A percentile compares a stretch with the other conserved stretches of the same genome.
Conservation (phyloP, 306 rosid species). For the Gastrolobium villosum region DNA sequence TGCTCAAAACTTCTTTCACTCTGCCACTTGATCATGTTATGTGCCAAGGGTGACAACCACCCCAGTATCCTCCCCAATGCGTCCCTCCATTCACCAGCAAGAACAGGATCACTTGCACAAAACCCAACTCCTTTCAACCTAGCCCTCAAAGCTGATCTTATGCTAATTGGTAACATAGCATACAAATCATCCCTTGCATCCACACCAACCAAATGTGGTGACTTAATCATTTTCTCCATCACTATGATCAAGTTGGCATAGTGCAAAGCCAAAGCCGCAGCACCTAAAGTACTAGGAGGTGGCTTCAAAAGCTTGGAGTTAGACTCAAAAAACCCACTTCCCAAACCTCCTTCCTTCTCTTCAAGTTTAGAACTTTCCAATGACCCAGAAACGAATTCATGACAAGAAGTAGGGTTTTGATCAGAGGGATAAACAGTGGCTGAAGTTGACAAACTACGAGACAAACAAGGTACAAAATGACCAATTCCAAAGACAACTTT, state of each 20-base stretch:
- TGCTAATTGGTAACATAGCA: conserved; percentile 74
- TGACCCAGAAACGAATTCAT: conserved; percentile 62
- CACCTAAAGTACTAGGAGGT: conserved; percentile 70
- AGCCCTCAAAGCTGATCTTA: conserved; percentile 62
- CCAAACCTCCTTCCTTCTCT: conserved; percentile 17
- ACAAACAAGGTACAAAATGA: conserved; percentile 55
- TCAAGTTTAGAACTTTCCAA: conserved; percentile 44
- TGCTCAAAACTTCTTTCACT: conserved; percentile 97
- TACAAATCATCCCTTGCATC: conserved; percentile 94
- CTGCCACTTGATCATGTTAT: conserved; percentile 98
- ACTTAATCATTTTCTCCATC: conserved; percentile 95
- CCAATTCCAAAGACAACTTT: conserved; percentile 82
- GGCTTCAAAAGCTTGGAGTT: conserved; percentile 70
- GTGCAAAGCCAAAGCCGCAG: conserved; percentile 80
- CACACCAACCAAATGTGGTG: conserved; percentile 84
- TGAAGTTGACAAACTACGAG: conserved; percentile 74
- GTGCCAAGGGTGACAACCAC: conserved; percentile 96
- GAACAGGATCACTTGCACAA: conserved; percentile 77
- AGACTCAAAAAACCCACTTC: conserved; percentile 68
- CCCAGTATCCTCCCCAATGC: conserved; percentile 83
- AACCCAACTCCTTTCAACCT: conserved; percentile 85
- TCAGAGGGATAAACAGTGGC: conserved; percentile 88
- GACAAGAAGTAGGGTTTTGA: conserved; percentile 53
- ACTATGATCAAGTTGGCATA: conserved; percentile 85
- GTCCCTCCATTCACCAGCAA: conserved; percentile 90